Percentiles rank a stretch among this genome's conserved stretches.
phyloP scores from a whole-genome alignment of 2,329 filamentous ascomycete species.

The Penicillium sp. region DNA sequence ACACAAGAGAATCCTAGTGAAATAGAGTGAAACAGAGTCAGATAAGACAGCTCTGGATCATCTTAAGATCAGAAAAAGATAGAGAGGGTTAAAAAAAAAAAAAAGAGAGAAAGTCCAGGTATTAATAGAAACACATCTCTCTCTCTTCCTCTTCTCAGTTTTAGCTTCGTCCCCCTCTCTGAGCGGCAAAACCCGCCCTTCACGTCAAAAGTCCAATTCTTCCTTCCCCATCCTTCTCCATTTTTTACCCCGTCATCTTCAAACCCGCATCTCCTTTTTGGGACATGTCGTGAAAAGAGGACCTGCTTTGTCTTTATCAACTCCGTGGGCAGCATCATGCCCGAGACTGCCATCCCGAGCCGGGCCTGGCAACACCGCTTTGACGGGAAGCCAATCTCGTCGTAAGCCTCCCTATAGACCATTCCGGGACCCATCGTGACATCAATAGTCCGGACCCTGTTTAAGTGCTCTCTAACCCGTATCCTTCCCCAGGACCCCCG shows the following conservation, averaged over 20 bases:
- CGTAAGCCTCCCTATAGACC: conserved; percentile 20
- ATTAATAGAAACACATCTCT: conserved; percentile 15
- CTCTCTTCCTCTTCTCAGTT: neutral
- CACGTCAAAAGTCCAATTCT: conserved; percentile 9
- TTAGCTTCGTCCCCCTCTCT: conserved; percentile 7
- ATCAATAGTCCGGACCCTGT: neutral
- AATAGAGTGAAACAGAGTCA: neutral
- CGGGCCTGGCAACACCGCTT: conserved; percentile 28
- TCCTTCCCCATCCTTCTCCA: conserved; percentile 1
- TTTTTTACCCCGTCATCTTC: conserved; percentile 1
- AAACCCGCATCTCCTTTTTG: conserved; percentile 10
- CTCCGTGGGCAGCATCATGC: conserved; percentile 20
- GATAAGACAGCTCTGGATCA: conserved; percentile 5
- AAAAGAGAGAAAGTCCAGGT: neutral
- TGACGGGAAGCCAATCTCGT: conserved; percentile 30
- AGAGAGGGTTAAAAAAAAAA: neutral
- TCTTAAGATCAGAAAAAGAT: neutral
- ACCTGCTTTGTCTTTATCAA: conserved; percentile 2
- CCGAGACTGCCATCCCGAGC: conserved; percentile 9
- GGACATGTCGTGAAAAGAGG: conserved; percentile 18
- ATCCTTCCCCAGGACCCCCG: conserved; percentile 23
- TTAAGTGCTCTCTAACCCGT: neutral
- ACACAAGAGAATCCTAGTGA: neutral
- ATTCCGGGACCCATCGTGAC: neutral
- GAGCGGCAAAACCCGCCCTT: conserved; percentile 23